Base-by-base conservation (phyloP, 768 basidiomycete genomes). In the Rubroboletus pulcherrimus region DNA sequence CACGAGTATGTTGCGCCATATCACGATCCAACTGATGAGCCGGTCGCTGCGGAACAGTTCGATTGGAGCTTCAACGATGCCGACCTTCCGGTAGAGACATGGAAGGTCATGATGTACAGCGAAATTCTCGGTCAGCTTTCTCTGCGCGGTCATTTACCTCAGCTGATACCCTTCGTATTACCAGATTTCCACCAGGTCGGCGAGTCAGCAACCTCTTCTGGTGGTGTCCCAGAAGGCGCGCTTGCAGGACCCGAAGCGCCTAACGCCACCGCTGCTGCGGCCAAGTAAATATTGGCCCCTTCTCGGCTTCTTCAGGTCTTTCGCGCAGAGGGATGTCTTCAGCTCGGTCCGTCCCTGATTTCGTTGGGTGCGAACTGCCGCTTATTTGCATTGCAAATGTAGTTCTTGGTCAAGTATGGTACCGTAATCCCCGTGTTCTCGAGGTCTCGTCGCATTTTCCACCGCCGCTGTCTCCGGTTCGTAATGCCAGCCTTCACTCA, bases 31-130 rank as follows among this genome's bases (percentile, higher is more conserved):
- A 93, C 93, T 3, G 97, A 99, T 69, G 97, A 99, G 70, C 97
- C 97, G 9, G 86, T 87, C 19, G 92, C 97, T 12, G 84, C 79
- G 17, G 94, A 98, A 69, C 88, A 90, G 67, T 99, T 99, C 66
- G 97, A 99, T 73, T 99, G 97, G 97, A 91, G 87, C 66, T 99
- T 99, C 83, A 99, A 99, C 73, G 97, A 99, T 61, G 97, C 97
- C 19, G 97, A 99, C 71, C 79, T 99, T 43, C 97, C 97, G 0
- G 91, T 98, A 11, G 97, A 99, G 66, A 96, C 93, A 1, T 99
- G 97, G 97, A 98, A 98, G 75, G 96, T 97, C 68, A 99, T 99
- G 97, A 99, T 99, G 96, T 98, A 98, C 78, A 90, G 87, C 65
- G 96, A 99, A 74, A 98, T 98, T 60, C 78, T 98, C 12, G 93